Percentiles rank a stretch among this genome's conserved stretches.
phyloP scores from a whole-genome alignment of 2,329 filamentous ascomycete species.

The Colletotrichum lentis region DNA sequence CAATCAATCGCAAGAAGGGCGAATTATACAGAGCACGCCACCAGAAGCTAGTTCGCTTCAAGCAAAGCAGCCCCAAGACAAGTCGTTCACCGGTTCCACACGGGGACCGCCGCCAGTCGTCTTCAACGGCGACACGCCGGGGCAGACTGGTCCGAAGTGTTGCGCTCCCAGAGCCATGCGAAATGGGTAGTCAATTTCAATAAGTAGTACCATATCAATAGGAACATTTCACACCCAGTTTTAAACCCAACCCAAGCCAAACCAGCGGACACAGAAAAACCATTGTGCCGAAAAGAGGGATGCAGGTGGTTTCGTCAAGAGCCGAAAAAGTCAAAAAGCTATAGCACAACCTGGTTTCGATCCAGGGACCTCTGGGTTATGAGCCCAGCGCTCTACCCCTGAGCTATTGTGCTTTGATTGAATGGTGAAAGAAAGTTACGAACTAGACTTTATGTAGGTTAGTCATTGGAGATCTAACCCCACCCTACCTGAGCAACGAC shows the following conservation, averaged over 20 bases:
- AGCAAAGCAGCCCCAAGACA: background rate
- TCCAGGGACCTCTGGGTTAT: conserved; percentile 38
- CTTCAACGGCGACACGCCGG: background rate
- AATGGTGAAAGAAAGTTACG: fast-evolving
- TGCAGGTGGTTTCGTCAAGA: fast-evolving
- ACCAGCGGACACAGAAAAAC: background rate
- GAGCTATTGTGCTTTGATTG: conserved; percentile 15
- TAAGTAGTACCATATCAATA: too few species aligned
- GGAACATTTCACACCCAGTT: background rate
- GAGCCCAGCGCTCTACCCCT: conserved; percentile 36
- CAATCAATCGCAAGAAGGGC: background rate
- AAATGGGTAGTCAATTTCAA: too few species aligned
- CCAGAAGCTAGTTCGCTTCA: background rate
- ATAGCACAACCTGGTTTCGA: conserved; percentile 37
- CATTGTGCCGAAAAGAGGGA: background rate
- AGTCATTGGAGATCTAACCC: background rate
- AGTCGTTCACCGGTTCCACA: background rate
- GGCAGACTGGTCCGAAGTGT: too few species aligned
- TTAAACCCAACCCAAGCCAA: too few species aligned
- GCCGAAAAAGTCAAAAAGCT: background rate
- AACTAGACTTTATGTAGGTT: fast-evolving
- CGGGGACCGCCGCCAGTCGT: background rate
- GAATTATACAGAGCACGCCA: background rate
- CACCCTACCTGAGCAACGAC: background rate
- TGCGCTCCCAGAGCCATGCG: background rate